Conservation (phyloP, 2,329 filamentous ascomycete species). For the Thielaviopsis ethacetica region DNA sequence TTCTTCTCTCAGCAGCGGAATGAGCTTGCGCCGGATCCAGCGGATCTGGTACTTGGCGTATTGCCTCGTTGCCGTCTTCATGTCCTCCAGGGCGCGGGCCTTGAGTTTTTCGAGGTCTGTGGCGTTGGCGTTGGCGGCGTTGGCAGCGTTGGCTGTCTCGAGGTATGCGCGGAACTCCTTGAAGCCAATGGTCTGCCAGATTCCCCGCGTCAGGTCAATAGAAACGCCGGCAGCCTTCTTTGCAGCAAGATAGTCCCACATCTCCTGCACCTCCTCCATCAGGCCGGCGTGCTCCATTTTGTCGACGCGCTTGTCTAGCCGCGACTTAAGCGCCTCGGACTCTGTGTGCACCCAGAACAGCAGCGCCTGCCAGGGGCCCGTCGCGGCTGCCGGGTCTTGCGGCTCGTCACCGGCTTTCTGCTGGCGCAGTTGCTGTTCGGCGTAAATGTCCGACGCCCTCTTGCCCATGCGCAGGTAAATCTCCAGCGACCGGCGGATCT, state of each 20-base stretch:
- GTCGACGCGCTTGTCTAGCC: slow-evolving; percentile 64
- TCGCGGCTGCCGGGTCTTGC: neutral
- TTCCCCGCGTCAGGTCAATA: slow-evolving; percentile 63
- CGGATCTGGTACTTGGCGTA: slow-evolving; percentile 73
- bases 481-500: slow-evolving; percentile 77
- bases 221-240: slow-evolving; percentile 27
- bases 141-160: slow-evolving; percentile 23
- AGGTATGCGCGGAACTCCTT: slow-evolving; percentile 75
- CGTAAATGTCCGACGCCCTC: slow-evolving; percentile 73
- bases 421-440: slow-evolving; percentile 40
- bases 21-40: slow-evolving; percentile 75
- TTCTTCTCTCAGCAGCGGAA: slow-evolving; percentile 47
- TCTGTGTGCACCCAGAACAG: slow-evolving; percentile 81
- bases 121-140: neutral
- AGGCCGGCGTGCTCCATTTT: slow-evolving; percentile 55
- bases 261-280: slow-evolving; percentile 29
- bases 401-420: slow-evolving; percentile 1
- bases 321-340: slow-evolving; percentile 45
- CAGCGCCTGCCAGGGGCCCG: slow-evolving; percentile 37
- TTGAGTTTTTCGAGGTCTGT: slow-evolving; percentile 38
- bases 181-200: slow-evolving; percentile 95
- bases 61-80: slow-evolving; percentile 68
- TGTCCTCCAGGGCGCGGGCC: slow-evolving; percentile 48
- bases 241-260: slow-evolving; percentile 24
- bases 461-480: slow-evolving; percentile 75